These are phyloP conservation scores for Aegilops bicornis DNA, from an alignment of 176 grass and related monocot species.

Conservation along the genomic window DNA sequence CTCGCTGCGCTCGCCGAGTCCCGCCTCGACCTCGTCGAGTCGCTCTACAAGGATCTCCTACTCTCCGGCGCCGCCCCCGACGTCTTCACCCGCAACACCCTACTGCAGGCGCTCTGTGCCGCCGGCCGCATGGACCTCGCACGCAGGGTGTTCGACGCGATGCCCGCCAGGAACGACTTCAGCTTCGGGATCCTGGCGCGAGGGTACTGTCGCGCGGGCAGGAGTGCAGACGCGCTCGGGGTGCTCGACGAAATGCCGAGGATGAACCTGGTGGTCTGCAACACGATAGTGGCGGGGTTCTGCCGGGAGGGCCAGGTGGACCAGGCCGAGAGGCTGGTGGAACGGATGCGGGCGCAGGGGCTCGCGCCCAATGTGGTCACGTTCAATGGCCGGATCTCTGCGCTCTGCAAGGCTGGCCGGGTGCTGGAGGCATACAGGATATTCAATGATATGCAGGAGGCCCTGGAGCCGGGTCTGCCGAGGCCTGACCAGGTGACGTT, in stretches of 20 bases:
- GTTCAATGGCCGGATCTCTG: slow-evolving; percentile 88
- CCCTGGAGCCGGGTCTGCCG: slow-evolving; percentile 59
- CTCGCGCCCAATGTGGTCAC: slow-evolving; percentile 79
- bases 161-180: slow-evolving; percentile 68
- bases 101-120: slow-evolving; percentile 61
- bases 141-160: slow-evolving; percentile 80
- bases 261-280: slow-evolving; percentile 78
- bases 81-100: slow-evolving; percentile 76
- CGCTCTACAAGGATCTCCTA: slow-evolving; percentile 81
- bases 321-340: slow-evolving; percentile 78
- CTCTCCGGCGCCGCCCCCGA: slow-evolving; percentile 57
- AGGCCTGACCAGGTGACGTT: slow-evolving; percentile 88
- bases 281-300: slow-evolving; percentile 79
- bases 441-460: slow-evolving; percentile 92
- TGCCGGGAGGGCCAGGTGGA: slow-evolving; percentile 67
- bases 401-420: slow-evolving; percentile 71
- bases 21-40: slow-evolving; percentile 67
- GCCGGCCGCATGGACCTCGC: slow-evolving; percentile 69
- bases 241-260: slow-evolving; percentile 66
- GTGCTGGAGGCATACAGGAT: slow-evolving; percentile 81
- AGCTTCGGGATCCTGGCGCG: slow-evolving; percentile 78
- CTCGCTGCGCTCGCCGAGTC: slow-evolving; percentile 51
- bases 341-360: slow-evolving; percentile 63
- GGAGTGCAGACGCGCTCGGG: slow-evolving; percentile 38
- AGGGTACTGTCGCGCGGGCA: slow-evolving; percentile 56